phyloP scores from a whole-genome alignment of 345 rosid species.

The Citrus sinensis region DVS_A1.0 CM039164.1:26372001-26372500 shows the following conservation, averaged over 20 bases:
- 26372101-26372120: neutral
- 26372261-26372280: neutral
- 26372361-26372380: too few relatives aligned
- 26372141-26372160: neutral
- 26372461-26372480: too few relatives aligned
- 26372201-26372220: neutral
- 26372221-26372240: neutral
- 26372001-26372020: constrained; percentile 73
- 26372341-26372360: too few relatives aligned
- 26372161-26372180: neutral
- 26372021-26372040: constrained; percentile 81
- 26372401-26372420: too few relatives aligned
- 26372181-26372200: too few relatives aligned
- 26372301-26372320: neutral
- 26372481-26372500: too few relatives aligned
- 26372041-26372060: constrained; percentile 70
- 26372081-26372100: neutral
- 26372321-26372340: too few relatives aligned
- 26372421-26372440: too few relatives aligned
- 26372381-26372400: too few relatives aligned
- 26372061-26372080: neutral
- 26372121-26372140: constrained; percentile 8
- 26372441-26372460: too few relatives aligned
- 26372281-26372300: neutral
- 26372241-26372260: neutral